These are phyloP conservation scores for Ustilago bromivora DNA, from an alignment of 1,284 basidiomycete genomes.

Conservation along the genomic window DNA sequence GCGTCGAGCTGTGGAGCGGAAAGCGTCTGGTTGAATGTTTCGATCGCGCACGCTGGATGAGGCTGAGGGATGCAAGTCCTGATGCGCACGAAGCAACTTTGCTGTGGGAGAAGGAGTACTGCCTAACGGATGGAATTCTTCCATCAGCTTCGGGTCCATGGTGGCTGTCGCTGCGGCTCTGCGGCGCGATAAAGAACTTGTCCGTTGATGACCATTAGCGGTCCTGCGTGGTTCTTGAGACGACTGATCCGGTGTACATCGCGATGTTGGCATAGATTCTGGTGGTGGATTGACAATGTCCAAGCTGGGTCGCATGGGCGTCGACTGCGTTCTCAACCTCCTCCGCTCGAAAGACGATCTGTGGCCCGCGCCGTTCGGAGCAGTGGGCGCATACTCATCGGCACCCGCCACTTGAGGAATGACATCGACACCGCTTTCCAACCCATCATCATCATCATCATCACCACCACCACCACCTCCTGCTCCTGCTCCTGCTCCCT, in stretches of 20 bases:
- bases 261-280: not conserved
- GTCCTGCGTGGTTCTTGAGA: slow-evolving; percentile 3
- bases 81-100: slow-evolving; percentile 28
- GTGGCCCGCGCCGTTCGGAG: not conserved
- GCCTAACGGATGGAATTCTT: slow-evolving; percentile 59
- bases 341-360: slow-evolving; percentile 18
- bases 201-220: slow-evolving; percentile 30
- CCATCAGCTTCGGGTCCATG: slow-evolving; percentile 41
- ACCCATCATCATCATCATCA: not conserved
- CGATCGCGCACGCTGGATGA: slow-evolving; percentile 19
- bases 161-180: slow-evolving; percentile 21
- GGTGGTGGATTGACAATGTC: slow-evolving; percentile 11
- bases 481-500: not conserved
- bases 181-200: slow-evolving; percentile 25
- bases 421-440: slow-evolving; percentile 23
- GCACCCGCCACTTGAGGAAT: slow-evolving; percentile 8
- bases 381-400: not conserved
- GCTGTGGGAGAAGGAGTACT: slow-evolving; percentile 31
- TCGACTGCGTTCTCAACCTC: slow-evolving; percentile 43
- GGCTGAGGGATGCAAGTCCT: slow-evolving; percentile 5
- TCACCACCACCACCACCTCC: too few species aligned
- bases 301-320: slow-evolving; percentile 39
- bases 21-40: slow-evolving; percentile 39
- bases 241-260: slow-evolving; percentile 12
- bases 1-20: slow-evolving; percentile 23